A percentile compares a stretch with the other conserved stretches of the same genome.
Conservation (phyloP, 2,329 filamentous ascomycete genomes). For the Neonectria coccinea region DNA sequence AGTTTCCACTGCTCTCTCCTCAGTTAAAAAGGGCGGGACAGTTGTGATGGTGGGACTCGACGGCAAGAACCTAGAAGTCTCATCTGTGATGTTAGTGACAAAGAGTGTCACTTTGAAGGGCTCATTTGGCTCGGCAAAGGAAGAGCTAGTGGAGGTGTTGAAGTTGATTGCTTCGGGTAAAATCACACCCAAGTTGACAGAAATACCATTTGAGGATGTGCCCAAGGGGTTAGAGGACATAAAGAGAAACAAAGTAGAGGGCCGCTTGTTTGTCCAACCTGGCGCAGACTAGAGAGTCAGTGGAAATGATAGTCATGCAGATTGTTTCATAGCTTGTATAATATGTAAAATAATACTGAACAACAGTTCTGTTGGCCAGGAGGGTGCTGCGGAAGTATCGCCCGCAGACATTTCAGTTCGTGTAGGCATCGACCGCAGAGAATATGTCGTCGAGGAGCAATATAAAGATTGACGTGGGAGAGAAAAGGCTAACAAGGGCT, state of each 20-base stretch:
- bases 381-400: too few species aligned
- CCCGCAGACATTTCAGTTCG: too few species aligned
- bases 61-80: constrained; percentile 6
- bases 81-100: constrained; percentile 18
- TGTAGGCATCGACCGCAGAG: too few species aligned
- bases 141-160: constrained; percentile 21
- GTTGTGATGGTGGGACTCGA: constrained; percentile 25
- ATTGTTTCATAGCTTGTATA: neutral
- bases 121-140: constrained; percentile 22
- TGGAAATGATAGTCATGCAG: neutral
- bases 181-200: constrained; percentile 16
- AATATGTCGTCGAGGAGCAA: too few species aligned
- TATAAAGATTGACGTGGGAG: too few species aligned
- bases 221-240: constrained; percentile 18
- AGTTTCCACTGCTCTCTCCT: neutral
- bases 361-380: too few species aligned
- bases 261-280: constrained; percentile 23
- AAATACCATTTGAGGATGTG: constrained; percentile 26
- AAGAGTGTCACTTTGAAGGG: constrained; percentile 24
- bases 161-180: constrained; percentile 19
- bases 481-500: too few species aligned
- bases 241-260: constrained; percentile 13
- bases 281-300: neutral
- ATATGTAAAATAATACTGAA: neutral
- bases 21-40: constrained; percentile 11